These are phyloP conservation scores for Ceriops decandra DNA, from an alignment of 345 rosid species.

Conservation along the genomic window DNA sequence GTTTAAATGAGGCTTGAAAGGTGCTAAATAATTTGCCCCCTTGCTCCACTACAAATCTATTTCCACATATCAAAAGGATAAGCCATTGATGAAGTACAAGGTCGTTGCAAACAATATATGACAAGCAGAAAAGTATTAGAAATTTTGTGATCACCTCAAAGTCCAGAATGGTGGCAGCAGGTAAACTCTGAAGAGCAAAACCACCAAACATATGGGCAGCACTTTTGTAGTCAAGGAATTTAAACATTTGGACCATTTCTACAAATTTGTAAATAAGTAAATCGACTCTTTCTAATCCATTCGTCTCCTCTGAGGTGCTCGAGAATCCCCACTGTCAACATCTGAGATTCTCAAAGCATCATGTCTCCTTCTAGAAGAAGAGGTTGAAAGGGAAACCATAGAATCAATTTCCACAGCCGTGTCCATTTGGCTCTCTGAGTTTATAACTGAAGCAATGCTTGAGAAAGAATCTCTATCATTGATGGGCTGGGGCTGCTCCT, in stretches of 20 bases:
- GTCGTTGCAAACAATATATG: constrained; percentile 10
- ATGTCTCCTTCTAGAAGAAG: constrained; percentile 73
- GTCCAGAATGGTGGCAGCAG: constrained; percentile 1
- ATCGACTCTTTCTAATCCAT: constrained; percentile 35
- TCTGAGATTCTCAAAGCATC: constrained; percentile 72
- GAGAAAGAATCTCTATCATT: constrained; percentile 94
- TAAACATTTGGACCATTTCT: constrained; percentile 2
- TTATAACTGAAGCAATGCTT: constrained; percentile 78
- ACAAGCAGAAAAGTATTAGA: constrained; percentile 2
- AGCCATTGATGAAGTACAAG: constrained; percentile 1
- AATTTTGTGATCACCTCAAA: constrained; percentile 19
- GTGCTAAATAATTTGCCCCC: constrained; percentile 8
- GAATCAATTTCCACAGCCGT: constrained; percentile 84
- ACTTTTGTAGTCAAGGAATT: constrained; percentile 1
- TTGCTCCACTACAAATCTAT: constrained; percentile 14
- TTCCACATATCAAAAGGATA: constrained; percentile 8
- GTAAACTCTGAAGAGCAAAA: constrained; percentile 2
- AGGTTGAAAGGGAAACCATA: constrained; percentile 72
- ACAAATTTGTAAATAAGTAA: constrained; percentile 6
- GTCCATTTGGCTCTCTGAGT: constrained; percentile 83
- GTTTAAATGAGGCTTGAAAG: constrained; percentile 5
- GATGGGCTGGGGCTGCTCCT: constrained; percentile 61
- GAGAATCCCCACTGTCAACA: constrained; percentile 78
- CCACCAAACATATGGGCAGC: constrained; percentile 10
- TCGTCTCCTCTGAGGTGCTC: constrained; percentile 76